Percentiles rank a stretch among this genome's conserved stretches.
Conservation (phyloP, 345 rosid genomes). For the Corymbia maculata region DNA sequence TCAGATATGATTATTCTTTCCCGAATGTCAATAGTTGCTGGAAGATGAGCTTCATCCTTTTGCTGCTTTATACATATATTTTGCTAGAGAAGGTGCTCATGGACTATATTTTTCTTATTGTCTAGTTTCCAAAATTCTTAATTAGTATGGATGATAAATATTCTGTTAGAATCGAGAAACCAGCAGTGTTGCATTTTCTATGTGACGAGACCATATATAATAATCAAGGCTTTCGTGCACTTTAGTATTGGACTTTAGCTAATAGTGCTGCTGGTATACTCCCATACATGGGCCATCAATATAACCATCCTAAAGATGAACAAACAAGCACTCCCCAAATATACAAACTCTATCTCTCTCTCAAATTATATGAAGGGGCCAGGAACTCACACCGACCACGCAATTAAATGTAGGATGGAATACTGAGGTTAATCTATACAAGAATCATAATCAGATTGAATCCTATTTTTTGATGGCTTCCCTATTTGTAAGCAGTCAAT, state of each 20-base stretch:
- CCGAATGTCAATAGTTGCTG: neutral
- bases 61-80: neutral
- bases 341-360: conserved; percentile 15
- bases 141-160: neutral
- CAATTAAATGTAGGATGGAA: conserved; percentile 14
- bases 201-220: neutral
- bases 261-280: neutral
- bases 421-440: conserved; percentile 34
- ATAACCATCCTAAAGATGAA: conserved; percentile 8
- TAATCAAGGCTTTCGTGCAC: neutral
- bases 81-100: neutral
- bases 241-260: neutral
- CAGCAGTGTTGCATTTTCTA: neutral
- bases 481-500: conserved; percentile 78
- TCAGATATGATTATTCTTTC: neutral
- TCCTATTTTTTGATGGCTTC: conserved; percentile 67
- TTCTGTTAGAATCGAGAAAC: neutral
- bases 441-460: conserved; percentile 45
- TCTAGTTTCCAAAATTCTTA: neutral
- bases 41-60: neutral
- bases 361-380: conserved; percentile 47
- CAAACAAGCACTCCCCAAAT: conserved; percentile 6
- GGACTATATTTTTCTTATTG: neutral
- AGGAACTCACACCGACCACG: conserved; percentile 38
- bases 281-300: neutral